Evolutionary conservation across 352 stramenopile species (phyloP).

Genomic region (Hyaloperonospora brassicae): DNA sequence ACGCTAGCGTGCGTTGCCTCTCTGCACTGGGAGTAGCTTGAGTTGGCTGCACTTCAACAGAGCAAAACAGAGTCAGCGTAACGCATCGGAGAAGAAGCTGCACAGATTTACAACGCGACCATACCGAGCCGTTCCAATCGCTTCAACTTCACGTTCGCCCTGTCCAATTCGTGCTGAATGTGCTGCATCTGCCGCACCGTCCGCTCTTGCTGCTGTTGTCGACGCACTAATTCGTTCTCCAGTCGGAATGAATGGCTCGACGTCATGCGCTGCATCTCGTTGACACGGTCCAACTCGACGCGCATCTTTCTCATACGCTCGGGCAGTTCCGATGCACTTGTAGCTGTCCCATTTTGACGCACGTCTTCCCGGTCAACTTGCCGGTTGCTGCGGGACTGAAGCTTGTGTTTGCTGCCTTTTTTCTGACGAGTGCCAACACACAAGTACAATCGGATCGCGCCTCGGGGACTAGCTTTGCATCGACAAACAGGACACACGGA

Average conservation of each 20-base stretch:
- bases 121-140: slow-evolving; percentile 34
- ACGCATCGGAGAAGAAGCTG: slow-evolving; percentile 2
- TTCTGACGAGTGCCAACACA: background rate
- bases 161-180: slow-evolving; percentile 22
- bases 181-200: slow-evolving; percentile 11
- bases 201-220: slow-evolving; percentile 25
- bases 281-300: slow-evolving; percentile 13
- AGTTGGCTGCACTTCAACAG: slow-evolving; percentile 13
- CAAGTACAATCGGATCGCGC: slow-evolving; percentile 28
- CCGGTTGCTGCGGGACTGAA: background rate
- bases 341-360: background rate
- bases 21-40: slow-evolving; percentile 13
- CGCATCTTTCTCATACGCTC: slow-evolving; percentile 20
- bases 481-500: slow-evolving; percentile 34
- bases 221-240: slow-evolving; percentile 20
- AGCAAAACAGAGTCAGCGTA: slow-evolving; percentile 9
- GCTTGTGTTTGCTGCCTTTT: background rate
- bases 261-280: slow-evolving; percentile 23
- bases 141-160: slow-evolving; percentile 17
- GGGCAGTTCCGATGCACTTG: slow-evolving; percentile 8
- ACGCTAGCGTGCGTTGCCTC: slow-evolving; percentile 7
- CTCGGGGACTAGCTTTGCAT: slow-evolving; percentile 11
- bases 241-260: slow-evolving; percentile 31
- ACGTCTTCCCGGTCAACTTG: background rate
- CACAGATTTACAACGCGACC: slow-evolving; percentile 3